These are phyloP conservation scores for Neurospora pannonica DNA, from an alignment of 495 filamentous ascomycete genomes.

Conservation along the genomic window DNA sequence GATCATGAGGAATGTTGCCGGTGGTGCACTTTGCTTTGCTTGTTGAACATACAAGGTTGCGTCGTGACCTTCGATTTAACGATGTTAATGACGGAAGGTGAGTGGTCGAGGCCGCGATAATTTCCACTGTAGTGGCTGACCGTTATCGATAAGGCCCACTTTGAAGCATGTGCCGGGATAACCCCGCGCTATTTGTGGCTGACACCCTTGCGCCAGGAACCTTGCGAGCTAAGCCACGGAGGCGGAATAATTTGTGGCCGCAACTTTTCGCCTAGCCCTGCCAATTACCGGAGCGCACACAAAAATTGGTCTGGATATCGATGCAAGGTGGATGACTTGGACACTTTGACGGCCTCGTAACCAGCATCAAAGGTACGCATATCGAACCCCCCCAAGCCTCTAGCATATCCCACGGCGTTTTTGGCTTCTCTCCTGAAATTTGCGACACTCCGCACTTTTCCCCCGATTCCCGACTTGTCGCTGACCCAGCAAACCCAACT, in stretches of 20 bases:
- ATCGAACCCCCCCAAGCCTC: slow-evolving; percentile 8
- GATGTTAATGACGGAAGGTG: background rate
- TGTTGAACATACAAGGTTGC: background rate
- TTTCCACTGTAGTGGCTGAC: background rate
- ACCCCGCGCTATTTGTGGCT: background rate
- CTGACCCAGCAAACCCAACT: slow-evolving; percentile 16
- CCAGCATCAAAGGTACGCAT: slow-evolving; percentile 28
- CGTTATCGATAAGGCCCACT: background rate
- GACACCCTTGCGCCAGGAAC: background rate
- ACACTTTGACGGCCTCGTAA: slow-evolving; percentile 27
- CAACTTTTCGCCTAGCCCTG: slow-evolving; percentile 27
- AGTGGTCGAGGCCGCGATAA: background rate
- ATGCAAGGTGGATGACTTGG: slow-evolving; percentile 23
- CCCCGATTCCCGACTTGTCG: slow-evolving; percentile 9
- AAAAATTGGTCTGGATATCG: slow-evolving; percentile 30
- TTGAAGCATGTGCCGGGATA: background rate
- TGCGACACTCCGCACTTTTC: slow-evolving; percentile 5
- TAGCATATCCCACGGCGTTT: slow-evolving; percentile 4
- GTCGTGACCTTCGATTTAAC: background rate
- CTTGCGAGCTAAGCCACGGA: slow-evolving; percentile 10
- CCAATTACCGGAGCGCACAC: slow-evolving; percentile 26
- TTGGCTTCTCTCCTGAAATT: slow-evolving; percentile 5
- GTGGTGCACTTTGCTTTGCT: background rate
- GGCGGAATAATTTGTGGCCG: slow-evolving; percentile 22
- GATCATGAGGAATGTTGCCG: background rate